A percentile compares a stretch with the other conserved stretches of the same genome.
phyloP scores from a whole-genome alignment of 768 basidiomycete genomes.

The Nidula microcarpa region DNA sequence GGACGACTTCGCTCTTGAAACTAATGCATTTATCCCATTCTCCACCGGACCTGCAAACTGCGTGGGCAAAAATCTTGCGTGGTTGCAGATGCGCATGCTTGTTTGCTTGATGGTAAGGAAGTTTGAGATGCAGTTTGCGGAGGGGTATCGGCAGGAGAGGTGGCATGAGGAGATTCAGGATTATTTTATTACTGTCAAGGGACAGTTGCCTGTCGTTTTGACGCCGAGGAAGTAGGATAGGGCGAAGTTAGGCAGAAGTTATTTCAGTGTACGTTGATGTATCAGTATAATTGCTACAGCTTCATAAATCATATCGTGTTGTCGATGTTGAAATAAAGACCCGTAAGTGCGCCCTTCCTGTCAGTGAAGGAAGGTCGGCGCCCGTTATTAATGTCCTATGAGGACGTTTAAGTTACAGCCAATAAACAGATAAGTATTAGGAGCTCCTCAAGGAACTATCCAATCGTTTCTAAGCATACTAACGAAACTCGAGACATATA shows the following conservation, averaged over 20 bases:
- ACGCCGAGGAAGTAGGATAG: conserved; percentile 15
- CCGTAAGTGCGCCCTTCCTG: not conserved
- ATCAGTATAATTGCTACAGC: not conserved
- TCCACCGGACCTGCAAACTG: conserved; percentile 39
- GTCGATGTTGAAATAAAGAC: not conserved
- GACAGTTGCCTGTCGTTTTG: conserved; percentile 24
- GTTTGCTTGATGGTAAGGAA: conserved; percentile 29
- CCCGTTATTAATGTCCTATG: not conserved
- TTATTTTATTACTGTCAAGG: conserved; percentile 28
- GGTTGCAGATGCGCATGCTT: conserved; percentile 36
- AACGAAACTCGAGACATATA: too few species aligned
- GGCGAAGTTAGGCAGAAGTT: too few species aligned
- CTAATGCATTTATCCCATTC: conserved; percentile 37
- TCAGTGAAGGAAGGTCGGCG: not conserved
- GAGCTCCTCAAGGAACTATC: not conserved
- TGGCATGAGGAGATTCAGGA: conserved; percentile 33
- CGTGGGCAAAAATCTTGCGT: conserved; percentile 38
- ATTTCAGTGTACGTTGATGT: conserved; percentile 5
- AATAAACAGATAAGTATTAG: too few species aligned
- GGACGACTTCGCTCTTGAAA: conserved; percentile 13
- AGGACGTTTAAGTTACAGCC: not conserved
- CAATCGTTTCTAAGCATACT: not conserved
- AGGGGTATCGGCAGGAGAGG: conserved; percentile 20
- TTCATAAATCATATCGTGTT: not conserved
- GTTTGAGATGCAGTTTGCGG: conserved; percentile 32